Conservation (phyloP, 2,329 filamentous ascomycete genomes). For the Chaetothyriales sp. region DNA sequence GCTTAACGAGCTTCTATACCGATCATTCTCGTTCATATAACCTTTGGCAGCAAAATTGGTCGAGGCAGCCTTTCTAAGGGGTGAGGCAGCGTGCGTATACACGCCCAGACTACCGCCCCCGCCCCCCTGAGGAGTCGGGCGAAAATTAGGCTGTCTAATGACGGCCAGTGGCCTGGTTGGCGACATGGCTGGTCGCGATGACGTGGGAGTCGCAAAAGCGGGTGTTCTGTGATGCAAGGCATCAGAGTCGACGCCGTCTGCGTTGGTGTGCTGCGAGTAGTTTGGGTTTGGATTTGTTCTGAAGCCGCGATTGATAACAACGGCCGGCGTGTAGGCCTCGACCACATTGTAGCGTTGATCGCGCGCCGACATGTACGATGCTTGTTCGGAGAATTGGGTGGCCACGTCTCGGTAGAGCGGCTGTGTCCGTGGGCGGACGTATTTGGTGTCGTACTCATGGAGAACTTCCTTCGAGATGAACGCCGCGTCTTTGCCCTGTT, state of each 20-base stretch:
- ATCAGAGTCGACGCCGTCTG: conserved; percentile 38
- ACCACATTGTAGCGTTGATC: conserved; percentile 40
- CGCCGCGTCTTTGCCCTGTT: conserved; percentile 71
- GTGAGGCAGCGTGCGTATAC: conserved; percentile 66
- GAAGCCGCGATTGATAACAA: conserved; percentile 60
- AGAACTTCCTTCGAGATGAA: conserved; percentile 85
- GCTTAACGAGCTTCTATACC: conserved; percentile 26
- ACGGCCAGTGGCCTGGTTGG: conserved; percentile 29
- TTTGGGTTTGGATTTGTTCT: conserved; percentile 71
- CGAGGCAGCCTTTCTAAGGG: conserved; percentile 63
- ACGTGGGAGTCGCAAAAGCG: conserved; percentile 25
- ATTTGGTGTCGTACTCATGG: conserved; percentile 92
- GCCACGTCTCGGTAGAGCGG: conserved; percentile 64
- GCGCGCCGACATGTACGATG: conserved; percentile 25
- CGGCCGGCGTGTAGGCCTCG: conserved; percentile 48
- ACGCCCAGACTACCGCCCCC: conserved; percentile 71
- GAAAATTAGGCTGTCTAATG: conserved; percentile 43
- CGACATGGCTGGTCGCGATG: conserved; percentile 37
- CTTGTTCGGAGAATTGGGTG: conserved; percentile 53
- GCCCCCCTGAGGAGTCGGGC: conserved; percentile 31
- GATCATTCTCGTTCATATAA: conserved; percentile 21
- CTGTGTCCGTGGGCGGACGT: conserved; percentile 79
- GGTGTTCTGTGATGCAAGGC: conserved; percentile 32
- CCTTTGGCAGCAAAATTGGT: conserved; percentile 34
- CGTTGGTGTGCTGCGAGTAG: conserved; percentile 57